Conservation (phyloP, 1,139 yeast genomes). For the Tardiomyces digboiensis region DNA sequence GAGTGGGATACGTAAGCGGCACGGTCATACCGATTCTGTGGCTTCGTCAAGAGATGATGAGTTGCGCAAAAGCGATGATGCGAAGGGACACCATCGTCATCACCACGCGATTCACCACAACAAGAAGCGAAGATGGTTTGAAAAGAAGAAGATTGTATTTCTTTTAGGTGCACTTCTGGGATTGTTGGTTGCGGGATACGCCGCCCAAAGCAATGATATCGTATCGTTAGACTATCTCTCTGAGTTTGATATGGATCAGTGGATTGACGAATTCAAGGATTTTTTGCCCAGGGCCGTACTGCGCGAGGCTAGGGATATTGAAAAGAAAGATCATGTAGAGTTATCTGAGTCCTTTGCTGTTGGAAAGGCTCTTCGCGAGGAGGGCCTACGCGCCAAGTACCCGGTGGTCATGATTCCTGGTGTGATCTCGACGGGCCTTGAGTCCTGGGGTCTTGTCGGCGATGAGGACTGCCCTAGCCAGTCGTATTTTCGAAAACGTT, state of each 20-base stretch:
- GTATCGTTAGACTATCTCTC: constrained; percentile 35
- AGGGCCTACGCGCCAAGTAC: constrained; percentile 45
- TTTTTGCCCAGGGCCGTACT: constrained; percentile 55
- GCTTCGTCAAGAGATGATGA: too few species aligned
- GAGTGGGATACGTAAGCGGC: background rate
- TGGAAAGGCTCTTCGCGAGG: constrained; percentile 54
- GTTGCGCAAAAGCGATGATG: background rate
- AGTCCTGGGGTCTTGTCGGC: constrained; percentile 80
- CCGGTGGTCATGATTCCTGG: constrained; percentile 96
- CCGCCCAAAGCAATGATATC: constrained; percentile 48
- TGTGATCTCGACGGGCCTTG: constrained; percentile 90
- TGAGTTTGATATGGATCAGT: constrained; percentile 13
- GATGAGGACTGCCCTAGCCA: constrained; percentile 74
- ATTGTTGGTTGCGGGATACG: constrained; percentile 49
- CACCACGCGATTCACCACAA: background rate
- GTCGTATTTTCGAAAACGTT: constrained; percentile 76
- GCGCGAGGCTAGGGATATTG: constrained; percentile 49
- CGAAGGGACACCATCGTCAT: background rate
- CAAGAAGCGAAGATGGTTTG: constrained; percentile 10
- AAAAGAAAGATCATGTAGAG: constrained; percentile 23
- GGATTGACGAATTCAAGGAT: constrained; percentile 25
- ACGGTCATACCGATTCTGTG: background rate
- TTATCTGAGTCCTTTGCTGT: constrained; percentile 74
- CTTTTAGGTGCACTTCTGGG: constrained; percentile 64
- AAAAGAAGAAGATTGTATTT: constrained; percentile 28